Percentiles rank a stretch among this genome's conserved stretches.
Evolutionary conservation across 257 asterid species (phyloP).

Genomic region (Solanum bulbocastanum): DNA sequence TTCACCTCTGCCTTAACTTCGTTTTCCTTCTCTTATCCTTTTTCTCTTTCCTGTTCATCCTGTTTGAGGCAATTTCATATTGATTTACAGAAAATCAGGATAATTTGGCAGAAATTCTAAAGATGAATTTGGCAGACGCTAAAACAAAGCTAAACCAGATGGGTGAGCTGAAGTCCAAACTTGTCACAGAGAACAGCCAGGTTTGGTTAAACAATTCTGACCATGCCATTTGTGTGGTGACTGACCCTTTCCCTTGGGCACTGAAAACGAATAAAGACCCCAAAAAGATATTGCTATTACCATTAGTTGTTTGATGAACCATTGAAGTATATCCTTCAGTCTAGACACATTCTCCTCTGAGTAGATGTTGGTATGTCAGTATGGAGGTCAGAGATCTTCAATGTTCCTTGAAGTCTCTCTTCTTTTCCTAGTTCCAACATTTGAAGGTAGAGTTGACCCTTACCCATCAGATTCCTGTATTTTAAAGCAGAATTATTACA

Average conservation of each 20-base stretch:
- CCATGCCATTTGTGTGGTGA: not conserved
- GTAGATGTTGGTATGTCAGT: not conserved
- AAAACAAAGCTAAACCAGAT: constrained; percentile 39
- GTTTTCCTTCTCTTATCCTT: not conserved
- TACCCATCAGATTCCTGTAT: not conserved
- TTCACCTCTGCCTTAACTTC: not conserved
- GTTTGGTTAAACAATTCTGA: constrained; percentile 30
- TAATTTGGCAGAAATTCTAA: constrained; percentile 20
- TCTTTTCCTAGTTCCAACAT: not conserved
- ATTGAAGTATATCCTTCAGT: not conserved
- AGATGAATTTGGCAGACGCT: constrained; percentile 38
- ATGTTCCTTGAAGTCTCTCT: not conserved
- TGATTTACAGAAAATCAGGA: constrained; percentile 29
- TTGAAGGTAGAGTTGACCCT: not conserved
- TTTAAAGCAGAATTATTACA: not conserved
- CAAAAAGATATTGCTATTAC: not conserved
- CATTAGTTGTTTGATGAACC: not conserved
- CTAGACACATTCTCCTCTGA: not conserved
- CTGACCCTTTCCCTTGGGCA: not conserved
- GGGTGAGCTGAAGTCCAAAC: constrained; percentile 33
- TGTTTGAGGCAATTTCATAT: constrained; percentile 5
- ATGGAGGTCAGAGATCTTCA: not conserved
- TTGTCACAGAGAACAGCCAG: constrained; percentile 43
- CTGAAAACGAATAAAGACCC: not conserved
- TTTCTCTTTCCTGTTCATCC: not conserved